These are phyloP conservation scores for Afroboletus lepidellus DNA, from an alignment of 1,284 basidiomycete species.

Conservation along the genomic window DNA sequence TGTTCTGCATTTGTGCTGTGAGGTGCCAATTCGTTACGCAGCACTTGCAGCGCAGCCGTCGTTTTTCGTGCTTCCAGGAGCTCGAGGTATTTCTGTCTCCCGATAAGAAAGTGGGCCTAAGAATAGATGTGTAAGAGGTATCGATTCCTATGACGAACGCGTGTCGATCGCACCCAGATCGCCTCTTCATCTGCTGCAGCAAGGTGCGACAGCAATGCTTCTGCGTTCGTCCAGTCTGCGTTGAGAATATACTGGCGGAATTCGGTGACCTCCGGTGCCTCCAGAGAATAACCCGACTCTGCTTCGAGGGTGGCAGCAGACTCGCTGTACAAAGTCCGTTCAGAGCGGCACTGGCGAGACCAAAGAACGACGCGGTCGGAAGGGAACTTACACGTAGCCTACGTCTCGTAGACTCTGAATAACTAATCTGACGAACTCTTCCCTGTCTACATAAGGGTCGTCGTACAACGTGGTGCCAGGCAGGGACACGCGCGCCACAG, in stretches of 20 bases:
- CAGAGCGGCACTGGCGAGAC: slow-evolving; percentile 12
- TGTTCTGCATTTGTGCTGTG: slow-evolving; percentile 74
- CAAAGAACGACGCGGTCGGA: neutral
- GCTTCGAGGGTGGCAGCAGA: slow-evolving; percentile 85
- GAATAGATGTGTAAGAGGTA: slow-evolving; percentile 22
- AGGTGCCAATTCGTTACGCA: slow-evolving; percentile 86
- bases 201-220: slow-evolving; percentile 66
- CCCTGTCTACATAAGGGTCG: slow-evolving; percentile 76
- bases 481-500: slow-evolving; percentile 57
- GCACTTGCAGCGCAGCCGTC: slow-evolving; percentile 80
- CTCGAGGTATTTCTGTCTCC: slow-evolving; percentile 95
- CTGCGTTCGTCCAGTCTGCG: slow-evolving; percentile 84
- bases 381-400: slow-evolving; percentile 79
- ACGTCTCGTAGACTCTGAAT: slow-evolving; percentile 91
- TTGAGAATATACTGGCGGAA: slow-evolving; percentile 83
- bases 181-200: slow-evolving; percentile 66
- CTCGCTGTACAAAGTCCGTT: slow-evolving; percentile 52
- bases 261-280: slow-evolving; percentile 74
- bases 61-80: slow-evolving; percentile 83
- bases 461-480: slow-evolving; percentile 73
- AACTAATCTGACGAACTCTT: slow-evolving; percentile 89
- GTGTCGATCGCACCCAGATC: slow-evolving; percentile 52
- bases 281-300: slow-evolving; percentile 91
- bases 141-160: slow-evolving; percentile 7
- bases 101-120: slow-evolving; percentile 85